Conservation (phyloP, 2,329 filamentous ascomycete species). For the Alternaria metachromatica region DNA sequence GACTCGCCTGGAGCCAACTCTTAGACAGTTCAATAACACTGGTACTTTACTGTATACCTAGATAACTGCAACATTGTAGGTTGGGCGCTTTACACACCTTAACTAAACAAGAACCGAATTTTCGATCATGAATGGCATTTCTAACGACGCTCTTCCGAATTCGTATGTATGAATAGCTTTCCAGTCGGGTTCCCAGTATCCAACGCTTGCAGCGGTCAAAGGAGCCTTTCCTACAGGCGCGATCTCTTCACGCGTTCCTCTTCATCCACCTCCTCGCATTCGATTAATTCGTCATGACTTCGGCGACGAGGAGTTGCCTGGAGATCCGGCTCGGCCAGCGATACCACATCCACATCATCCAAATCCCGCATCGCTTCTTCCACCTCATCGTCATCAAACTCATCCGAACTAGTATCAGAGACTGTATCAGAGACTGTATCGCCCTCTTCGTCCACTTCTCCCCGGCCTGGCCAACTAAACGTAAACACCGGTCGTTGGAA, state of each 20-base stretch:
- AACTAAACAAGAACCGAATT: not conserved
- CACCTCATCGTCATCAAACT: not conserved
- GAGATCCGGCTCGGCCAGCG: not conserved
- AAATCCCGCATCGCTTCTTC: not conserved
- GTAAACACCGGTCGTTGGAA: not conserved
- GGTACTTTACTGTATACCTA: constrained; percentile 43
- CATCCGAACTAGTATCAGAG: not conserved
- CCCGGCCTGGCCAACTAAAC: not conserved
- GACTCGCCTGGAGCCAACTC: constrained; percentile 44
- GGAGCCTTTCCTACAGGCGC: not conserved
- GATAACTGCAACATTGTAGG: not conserved
- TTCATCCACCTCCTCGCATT: not conserved
- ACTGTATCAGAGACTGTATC: not conserved
- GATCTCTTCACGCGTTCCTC: not conserved
- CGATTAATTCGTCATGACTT: not conserved
- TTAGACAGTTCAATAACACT: constrained; percentile 1
- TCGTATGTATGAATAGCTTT: not conserved
- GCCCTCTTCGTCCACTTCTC: not conserved
- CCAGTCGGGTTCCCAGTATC: not conserved
- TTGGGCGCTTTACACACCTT: not conserved
- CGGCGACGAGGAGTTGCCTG: not conserved
- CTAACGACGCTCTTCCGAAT: not conserved
- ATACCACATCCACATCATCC: not conserved
- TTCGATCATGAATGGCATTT: not conserved
- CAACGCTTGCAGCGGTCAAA: not conserved